Conservation (phyloP, 129 eudicot genomes). For the Centella asiatica region DNA sequence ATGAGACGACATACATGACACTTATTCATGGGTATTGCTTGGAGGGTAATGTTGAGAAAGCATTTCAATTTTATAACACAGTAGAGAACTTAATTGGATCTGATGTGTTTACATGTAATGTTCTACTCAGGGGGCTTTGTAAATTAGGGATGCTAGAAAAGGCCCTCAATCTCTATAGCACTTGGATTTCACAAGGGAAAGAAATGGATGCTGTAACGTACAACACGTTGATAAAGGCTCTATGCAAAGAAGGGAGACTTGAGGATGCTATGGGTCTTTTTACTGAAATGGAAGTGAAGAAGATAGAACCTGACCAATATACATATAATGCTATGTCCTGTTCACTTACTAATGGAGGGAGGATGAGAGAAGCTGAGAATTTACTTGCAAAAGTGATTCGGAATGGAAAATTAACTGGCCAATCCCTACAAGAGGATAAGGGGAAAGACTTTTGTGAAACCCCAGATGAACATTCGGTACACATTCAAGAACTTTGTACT, state of each 20-base stretch:
- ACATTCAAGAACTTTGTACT: constrained; percentile 51
- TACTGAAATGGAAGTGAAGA: constrained; percentile 59
- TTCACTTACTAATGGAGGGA: constrained; percentile 50
- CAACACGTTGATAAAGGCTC: constrained; percentile 62
- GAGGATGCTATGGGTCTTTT: constrained; percentile 65
- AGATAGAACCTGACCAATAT: constrained; percentile 60
- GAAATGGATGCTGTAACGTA: constrained; percentile 57
- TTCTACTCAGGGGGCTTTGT: constrained; percentile 79
- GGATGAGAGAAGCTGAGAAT: constrained; percentile 47
- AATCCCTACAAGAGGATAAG: constrained; percentile 5
- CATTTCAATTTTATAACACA: constrained; percentile 74
- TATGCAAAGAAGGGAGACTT: constrained; percentile 63
- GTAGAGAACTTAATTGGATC: constrained; percentile 65
- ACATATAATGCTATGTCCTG: constrained; percentile 53
- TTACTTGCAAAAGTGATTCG: constrained; percentile 38
- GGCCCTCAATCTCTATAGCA: constrained; percentile 52
- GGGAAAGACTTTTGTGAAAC: constrained; percentile 22
- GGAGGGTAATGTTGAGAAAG: constrained; percentile 76
- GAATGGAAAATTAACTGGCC: constrained; percentile 20
- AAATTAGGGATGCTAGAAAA: constrained; percentile 69
- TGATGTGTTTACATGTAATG: constrained; percentile 58
- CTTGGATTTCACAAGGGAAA: constrained; percentile 65
- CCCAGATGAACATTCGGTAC: constrained; percentile 40
- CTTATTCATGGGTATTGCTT: constrained; percentile 71
- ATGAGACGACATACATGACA: constrained; percentile 66